Percentiles rank a stretch among this genome's conserved stretches.
These are phyloP conservation scores for Iberis amara DNA, from an alignment of 441 rosid species.

Conservation along the genomic window DNA sequence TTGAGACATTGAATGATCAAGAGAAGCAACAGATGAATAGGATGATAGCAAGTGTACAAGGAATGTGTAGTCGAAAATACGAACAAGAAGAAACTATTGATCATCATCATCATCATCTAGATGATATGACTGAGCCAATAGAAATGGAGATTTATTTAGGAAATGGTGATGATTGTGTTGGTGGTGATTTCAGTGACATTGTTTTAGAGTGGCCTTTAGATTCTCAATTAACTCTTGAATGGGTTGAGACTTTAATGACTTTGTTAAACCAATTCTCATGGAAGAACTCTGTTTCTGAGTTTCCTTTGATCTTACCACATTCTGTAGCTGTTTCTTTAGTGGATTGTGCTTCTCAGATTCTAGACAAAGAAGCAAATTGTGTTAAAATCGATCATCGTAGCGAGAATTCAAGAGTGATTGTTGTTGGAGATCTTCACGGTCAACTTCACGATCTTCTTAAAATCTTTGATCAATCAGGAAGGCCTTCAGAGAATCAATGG, in stretches of 20 bases:
- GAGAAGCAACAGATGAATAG: conserved; percentile 28
- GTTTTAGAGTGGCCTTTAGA: conserved; percentile 36
- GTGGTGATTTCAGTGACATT: conserved; percentile 27
- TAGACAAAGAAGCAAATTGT: conserved; percentile 35
- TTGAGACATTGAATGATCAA: conserved; percentile 32
- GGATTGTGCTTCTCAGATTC: conserved; percentile 31
- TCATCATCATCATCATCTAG: conserved; percentile 13
- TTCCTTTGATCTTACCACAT: conserved; percentile 26
- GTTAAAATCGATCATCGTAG: conserved; percentile 23
- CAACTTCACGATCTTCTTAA: conserved; percentile 39
- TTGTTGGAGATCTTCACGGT: conserved; percentile 39
- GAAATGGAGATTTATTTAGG: conserved; percentile 31
- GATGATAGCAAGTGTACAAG: conserved; percentile 28
- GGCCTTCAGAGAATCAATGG: conserved; percentile 34
- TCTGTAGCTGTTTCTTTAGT: conserved; percentile 32
- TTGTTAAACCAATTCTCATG: conserved; percentile 31
- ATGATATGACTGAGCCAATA: conserved; percentile 26
- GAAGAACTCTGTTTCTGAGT: conserved; percentile 34
- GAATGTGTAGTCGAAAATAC: conserved; percentile 32
- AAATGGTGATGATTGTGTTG: conserved; percentile 28
- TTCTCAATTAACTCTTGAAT: conserved; percentile 28
- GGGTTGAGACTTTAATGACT: conserved; percentile 37
- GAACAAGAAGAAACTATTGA: conserved; percentile 26
- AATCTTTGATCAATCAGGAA: conserved; percentile 36
- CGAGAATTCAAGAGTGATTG: conserved; percentile 33